A percentile compares a stretch with the other conserved stretches of the same genome.
These are phyloP conservation scores for Pythium aristosporum DNA, from an alignment of 352 stramenopile genomes.

Conservation along the genomic window DNA sequence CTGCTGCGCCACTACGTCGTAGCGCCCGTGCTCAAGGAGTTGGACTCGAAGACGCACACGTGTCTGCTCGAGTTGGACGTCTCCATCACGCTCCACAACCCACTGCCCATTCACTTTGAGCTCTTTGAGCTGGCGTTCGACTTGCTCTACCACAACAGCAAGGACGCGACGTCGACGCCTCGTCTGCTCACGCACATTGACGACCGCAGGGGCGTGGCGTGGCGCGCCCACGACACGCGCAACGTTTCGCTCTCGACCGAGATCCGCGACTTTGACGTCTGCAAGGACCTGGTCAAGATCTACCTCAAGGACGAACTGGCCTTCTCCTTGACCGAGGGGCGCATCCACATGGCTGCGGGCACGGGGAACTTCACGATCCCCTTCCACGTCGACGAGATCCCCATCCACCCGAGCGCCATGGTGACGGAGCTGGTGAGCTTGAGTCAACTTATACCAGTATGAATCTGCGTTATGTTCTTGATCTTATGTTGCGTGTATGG, in stretches of 20 bases:
- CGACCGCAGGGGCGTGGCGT: conserved; percentile 47
- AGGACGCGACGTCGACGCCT: conserved; percentile 13
- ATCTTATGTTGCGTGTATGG: not conserved
- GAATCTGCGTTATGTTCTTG: not conserved
- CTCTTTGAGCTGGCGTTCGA: conserved; percentile 71
- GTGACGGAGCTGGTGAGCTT: not conserved
- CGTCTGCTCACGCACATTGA: conserved; percentile 54
- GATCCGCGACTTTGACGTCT: conserved; percentile 62
- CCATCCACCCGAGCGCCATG: conserved; percentile 37
- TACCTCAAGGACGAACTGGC: conserved; percentile 63
- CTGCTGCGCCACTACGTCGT: conserved; percentile 66
- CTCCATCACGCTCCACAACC: conserved; percentile 75
- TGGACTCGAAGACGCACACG: conserved; percentile 70
- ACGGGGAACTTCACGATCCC: conserved; percentile 73
- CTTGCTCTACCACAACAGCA: conserved; percentile 46
- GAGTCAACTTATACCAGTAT: conserved; percentile 1
- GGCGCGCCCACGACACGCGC: conserved; percentile 61
- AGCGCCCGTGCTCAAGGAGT: conserved; percentile 60
- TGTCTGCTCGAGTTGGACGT: conserved; percentile 74
- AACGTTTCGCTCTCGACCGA: conserved; percentile 56
- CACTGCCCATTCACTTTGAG: conserved; percentile 73
- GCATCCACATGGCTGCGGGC: conserved; percentile 52
- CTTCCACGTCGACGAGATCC: conserved; percentile 66
- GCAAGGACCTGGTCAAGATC: conserved; percentile 58
- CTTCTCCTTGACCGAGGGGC: conserved; percentile 66